Evolutionary conservation across 148 eudicot species (phyloP), one percentile per base, ranked within the genome.

Genomic region (Amaranthus palmeri): DNA sequence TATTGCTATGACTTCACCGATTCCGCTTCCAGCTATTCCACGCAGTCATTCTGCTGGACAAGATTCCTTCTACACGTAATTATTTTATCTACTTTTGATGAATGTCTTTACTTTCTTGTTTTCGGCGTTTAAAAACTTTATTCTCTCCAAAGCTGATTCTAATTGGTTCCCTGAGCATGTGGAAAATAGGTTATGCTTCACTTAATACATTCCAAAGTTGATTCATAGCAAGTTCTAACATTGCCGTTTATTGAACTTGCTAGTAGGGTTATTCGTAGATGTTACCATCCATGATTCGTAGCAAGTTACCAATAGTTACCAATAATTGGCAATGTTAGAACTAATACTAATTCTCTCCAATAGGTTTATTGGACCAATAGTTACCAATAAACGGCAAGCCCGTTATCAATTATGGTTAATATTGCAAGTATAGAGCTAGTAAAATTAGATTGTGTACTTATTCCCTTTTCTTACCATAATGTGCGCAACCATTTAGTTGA

Each of bases 61-160:
- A 72, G 91, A 84, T 71, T 73, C 84, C 67, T 89, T 63, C 60
- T 85, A 80, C 79, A 79, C 67, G 91, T 87, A 81, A 85, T 68
- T 46, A 73, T 49, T 50, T 77, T 55, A 40, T 55, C 78, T 45
- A 54, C 44, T 40, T 62, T 53, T 57, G 10, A 15, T 59, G 13
- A 15, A 58, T 15, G 13, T 52, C 15, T 13, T 6, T 46, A 14
- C 40, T 48, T 10, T 74, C 36, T 40, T 13, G 58, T 46, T 4
- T 44, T 44, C 13, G 44, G 15, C 10, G 10, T 48, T 25, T 7
- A 3, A 46, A 36, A 18, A 12, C 15, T 70, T 7, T 42, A 12
- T 1, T 5, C 66, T 25, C 12, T 65, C 44, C 10, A 43, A 61
- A 36, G 11, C 49, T 3, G 51, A 60, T 11, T 11, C 61, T 5